Base-by-base conservation (phyloP, 2,329 filamentous ascomycete genomes). In the Fusarium zealandicum region DNA sequence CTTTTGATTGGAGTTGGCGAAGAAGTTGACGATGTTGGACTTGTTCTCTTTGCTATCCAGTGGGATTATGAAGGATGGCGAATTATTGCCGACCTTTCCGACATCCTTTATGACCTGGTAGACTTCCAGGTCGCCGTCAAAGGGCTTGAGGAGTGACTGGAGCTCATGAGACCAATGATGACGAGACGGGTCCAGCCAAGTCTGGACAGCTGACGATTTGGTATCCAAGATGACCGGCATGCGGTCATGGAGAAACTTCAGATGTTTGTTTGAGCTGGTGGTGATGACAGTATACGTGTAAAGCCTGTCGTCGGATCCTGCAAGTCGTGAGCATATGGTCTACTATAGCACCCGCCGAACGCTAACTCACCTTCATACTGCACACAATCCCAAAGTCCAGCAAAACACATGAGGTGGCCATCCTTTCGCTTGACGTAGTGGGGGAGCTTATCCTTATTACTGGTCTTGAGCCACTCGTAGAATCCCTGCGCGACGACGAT, bases 211-310 rank as follows among this genome's bases (percentile, higher is more conserved):
- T 1, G 90, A 82, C 1, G 88, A 91, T 4, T 86, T 86, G 5
- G 90, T 86, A 6, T 97, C 87, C 1, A 99, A 73, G 25, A 98
- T 90, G 6, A 96, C 93, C 0, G 95, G 95, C 95, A 99, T 99
- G 13, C 95, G 87, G 68, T 96, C 89, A 70, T 99, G 95, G 14
- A 99, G 79, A 63, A 96, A 98, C 22, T 81, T 86, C 41, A 98
- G 80, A 70, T 93, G 89, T 58, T 87, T 80, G 67, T 93, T 96
- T 7, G 92, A 90, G 55, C 88, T 83, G 1, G 93, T 98, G 1
- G 95, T 99, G 72, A 98, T 93, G 70, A 99, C 86, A 2, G 93
- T 93, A 73, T 96, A 99, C 0, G 92, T 96, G 71, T 93, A 97
- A 5, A 86, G 76, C 71, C 88, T 90, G 59, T 90, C 82, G 3